Conservation (phyloP, 2,329 filamentous ascomycete genomes). For the Helotiales sp. region DNA sequence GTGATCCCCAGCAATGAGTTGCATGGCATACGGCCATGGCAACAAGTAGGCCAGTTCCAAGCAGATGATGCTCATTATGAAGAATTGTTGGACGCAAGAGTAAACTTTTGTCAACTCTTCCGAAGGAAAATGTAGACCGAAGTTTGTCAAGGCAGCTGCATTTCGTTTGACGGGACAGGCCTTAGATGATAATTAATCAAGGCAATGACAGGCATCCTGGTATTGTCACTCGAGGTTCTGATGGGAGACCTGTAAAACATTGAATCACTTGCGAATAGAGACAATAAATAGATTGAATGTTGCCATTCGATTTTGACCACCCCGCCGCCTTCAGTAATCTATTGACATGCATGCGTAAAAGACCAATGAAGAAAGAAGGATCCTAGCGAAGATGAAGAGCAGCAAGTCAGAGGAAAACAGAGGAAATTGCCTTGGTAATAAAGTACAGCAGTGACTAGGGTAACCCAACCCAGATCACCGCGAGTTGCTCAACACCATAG, state of each 20-base stretch:
- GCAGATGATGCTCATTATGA: too few relatives aligned
- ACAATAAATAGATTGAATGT: conserved; percentile 18
- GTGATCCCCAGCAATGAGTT: too few relatives aligned
- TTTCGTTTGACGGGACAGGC: too few relatives aligned
- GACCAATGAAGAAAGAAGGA: conserved; percentile 30
- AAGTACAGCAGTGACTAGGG: conserved; percentile 44
- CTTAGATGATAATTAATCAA: too few relatives aligned
- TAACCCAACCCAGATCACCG: conserved; percentile 36
- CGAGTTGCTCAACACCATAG: conserved; percentile 45
- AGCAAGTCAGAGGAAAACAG: conserved; percentile 42
- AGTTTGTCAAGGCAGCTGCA: too few relatives aligned
- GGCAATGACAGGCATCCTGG: too few relatives aligned
- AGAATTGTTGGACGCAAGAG: too few relatives aligned
- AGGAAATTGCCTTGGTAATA: conserved; percentile 46
- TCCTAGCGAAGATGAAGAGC: conserved; percentile 35
- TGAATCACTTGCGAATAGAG: conserved; percentile 1
- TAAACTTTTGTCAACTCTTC: too few relatives aligned
- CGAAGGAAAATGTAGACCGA: too few relatives aligned
- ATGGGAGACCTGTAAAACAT: not conserved
- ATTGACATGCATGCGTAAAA: conserved; percentile 28
- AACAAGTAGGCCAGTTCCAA: too few relatives aligned
- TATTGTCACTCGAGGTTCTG: not conserved
- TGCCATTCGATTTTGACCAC: conserved; percentile 27
- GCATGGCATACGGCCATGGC: too few relatives aligned
- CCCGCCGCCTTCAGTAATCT: conserved; percentile 19